Evolutionary conservation across 192 early-diverging fungal genomes (phyloP).

Genomic region (Mortierella alpina): DNA sequence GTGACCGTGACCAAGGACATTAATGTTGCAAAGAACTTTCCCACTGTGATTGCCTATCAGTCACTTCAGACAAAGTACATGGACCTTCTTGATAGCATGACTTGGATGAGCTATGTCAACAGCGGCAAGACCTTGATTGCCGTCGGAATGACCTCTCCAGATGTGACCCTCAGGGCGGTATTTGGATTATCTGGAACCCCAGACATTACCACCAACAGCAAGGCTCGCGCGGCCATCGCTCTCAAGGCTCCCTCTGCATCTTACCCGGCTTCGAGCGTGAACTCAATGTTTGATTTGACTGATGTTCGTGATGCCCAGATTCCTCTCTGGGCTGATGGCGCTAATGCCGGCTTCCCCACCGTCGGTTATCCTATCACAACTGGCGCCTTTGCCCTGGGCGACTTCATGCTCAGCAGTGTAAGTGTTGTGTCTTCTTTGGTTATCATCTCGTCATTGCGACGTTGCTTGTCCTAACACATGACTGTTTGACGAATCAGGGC

Average conservation of each 20-base stretch:
- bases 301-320: constrained; percentile 17
- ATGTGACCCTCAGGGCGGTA: neutral
- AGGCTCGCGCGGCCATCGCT: neutral
- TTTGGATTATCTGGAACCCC: constrained; percentile 13
- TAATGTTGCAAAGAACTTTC: constrained; percentile 11
- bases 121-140: constrained; percentile 25
- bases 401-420: neutral
- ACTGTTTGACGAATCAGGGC: neutral
- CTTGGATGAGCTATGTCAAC: constrained; percentile 12
- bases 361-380: constrained; percentile 9
- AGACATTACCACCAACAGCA: constrained; percentile 5
- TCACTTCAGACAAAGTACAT: constrained; percentile 11
- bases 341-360: constrained; percentile 9
- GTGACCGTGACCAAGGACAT: constrained; percentile 23
- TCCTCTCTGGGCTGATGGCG: neutral
- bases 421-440: too few species aligned
- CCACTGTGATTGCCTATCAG: constrained; percentile 23
- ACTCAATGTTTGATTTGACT: constrained; percentile 10
- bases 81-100: neutral
- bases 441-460: too few species aligned
- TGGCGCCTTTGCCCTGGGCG: neutral
- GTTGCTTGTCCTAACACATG: neutral
- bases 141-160: constrained; percentile 20
- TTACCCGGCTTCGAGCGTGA: constrained; percentile 13
- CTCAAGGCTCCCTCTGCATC: constrained; percentile 7